A percentile compares a stretch with the other conserved stretches of the same genome.
Conservation (phyloP, 495 filamentous ascomycete species). For the Chlorociboria aeruginascens region DNA sequence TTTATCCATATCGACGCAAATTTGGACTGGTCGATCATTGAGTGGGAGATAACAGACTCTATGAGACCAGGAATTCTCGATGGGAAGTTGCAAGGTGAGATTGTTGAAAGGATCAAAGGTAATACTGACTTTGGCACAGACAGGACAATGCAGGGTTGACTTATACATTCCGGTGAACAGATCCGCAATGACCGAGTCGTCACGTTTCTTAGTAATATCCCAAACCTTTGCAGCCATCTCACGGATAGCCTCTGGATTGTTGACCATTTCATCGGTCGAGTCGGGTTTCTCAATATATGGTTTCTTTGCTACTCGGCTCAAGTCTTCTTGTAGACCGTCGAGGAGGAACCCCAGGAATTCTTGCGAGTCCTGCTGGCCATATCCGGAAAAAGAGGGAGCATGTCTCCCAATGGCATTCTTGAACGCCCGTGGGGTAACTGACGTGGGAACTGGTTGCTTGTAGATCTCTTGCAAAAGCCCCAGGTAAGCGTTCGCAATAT, state of each 20-base stretch:
- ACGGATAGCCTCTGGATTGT: constrained; percentile 60
- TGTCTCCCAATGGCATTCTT: constrained; percentile 70
- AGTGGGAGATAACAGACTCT: constrained; percentile 65
- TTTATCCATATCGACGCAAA: constrained; percentile 82
- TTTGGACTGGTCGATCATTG: constrained; percentile 46
- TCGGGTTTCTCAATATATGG: constrained; percentile 97
- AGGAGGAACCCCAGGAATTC: constrained; percentile 96
- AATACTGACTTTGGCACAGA: constrained; percentile 89
- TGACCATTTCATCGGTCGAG: constrained; percentile 92
- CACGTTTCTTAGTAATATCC: constrained; percentile 83
- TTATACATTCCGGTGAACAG: constrained; percentile 97
- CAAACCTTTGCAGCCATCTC: constrained; percentile 79
- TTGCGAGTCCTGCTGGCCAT: constrained; percentile 93
- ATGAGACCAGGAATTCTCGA: constrained; percentile 65
- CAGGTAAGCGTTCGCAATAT: constrained; percentile 72
- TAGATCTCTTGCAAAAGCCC: constrained; percentile 64
- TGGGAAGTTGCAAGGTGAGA: constrained; percentile 77
- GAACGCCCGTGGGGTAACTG: constrained; percentile 62
- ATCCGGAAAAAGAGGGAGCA: constrained; percentile 80
- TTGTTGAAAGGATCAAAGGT: constrained; percentile 98
- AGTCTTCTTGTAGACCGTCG: constrained; percentile 87
- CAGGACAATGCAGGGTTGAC: constrained; percentile 85
- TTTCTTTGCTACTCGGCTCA: constrained; percentile 89
- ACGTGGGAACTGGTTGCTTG: constrained; percentile 41
- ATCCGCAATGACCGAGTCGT: constrained; percentile 89